Percentiles rank a stretch among this genome's conserved stretches.
These are phyloP conservation scores for Aureobasidium sp. DNA, from an alignment of 2,329 filamentous ascomycete species.

Conservation along the genomic window DNA sequence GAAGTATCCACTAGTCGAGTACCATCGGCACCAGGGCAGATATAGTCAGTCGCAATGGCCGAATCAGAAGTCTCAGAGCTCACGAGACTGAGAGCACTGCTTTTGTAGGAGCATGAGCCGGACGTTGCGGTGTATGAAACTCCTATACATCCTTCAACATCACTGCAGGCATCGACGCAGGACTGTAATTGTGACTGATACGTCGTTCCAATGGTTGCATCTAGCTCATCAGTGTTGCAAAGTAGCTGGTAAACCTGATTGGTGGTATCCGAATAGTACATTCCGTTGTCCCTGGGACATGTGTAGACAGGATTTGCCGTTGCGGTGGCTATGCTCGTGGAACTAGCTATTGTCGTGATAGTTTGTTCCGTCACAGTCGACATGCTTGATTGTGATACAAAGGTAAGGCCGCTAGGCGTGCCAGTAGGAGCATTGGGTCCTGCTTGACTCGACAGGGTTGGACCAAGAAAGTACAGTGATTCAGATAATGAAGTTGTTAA, in stretches of 20 bases:
- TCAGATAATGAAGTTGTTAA: neutral
- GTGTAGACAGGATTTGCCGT: conserved; percentile 13
- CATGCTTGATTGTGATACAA: neutral
- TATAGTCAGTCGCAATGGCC: conserved; percentile 13
- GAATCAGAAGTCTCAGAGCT: conserved; percentile 12
- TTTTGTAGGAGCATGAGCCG: conserved; percentile 18
- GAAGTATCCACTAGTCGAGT: conserved; percentile 17
- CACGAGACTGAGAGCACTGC: neutral
- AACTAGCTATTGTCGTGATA: neutral
- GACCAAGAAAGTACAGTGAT: neutral
- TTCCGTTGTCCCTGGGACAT: conserved; percentile 20
- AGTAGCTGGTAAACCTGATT: conserved; percentile 18
- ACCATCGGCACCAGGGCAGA: conserved; percentile 19
- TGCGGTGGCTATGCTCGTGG: conserved; percentile 12
- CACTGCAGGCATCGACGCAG: conserved; percentile 19
- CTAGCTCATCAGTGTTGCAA: conserved; percentile 16
- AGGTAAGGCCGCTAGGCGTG: neutral
- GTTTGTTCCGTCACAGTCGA: neutral
- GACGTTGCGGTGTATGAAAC: conserved; percentile 14
- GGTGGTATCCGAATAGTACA: conserved; percentile 17
- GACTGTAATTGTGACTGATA: conserved; percentile 16
- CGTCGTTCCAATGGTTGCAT: conserved; percentile 12
- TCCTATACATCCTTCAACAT: conserved; percentile 15
- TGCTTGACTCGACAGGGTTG: neutral
- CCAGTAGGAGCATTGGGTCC: neutral